These are phyloP conservation scores for Metarhizium humberi DNA, from an alignment of 2,329 filamentous ascomycete genomes.

Conservation along the genomic window DNA sequence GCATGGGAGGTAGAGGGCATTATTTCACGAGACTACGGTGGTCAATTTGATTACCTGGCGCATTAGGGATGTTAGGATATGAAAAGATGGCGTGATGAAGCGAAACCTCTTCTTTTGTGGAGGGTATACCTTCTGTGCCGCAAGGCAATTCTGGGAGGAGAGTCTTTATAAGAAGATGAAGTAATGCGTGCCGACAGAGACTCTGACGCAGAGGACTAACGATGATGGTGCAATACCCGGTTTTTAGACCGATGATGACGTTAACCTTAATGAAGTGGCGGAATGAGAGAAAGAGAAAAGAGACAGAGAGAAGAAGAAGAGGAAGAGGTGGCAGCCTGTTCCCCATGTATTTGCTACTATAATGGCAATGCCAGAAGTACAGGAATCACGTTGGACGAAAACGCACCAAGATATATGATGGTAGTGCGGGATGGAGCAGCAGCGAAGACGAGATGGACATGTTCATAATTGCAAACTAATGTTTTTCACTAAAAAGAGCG, in stretches of 20 bases:
- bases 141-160: neutral
- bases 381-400: neutral
- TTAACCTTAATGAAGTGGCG: neutral
- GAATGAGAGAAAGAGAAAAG: neutral
- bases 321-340: neutral
- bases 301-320: neutral
- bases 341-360: neutral
- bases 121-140: neutral
- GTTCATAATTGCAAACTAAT: neutral
- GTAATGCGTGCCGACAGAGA: neutral
- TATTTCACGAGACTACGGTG: neutral
- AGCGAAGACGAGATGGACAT: neutral
- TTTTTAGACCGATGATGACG: neutral
- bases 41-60: constrained; percentile 1
- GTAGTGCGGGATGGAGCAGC: neutral
- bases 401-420: neutral
- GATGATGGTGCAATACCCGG: neutral
- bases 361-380: neutral
- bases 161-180: constrained; percentile 1
- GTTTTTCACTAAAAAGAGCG: neutral
- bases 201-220: neutral
- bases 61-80: constrained; percentile 2
- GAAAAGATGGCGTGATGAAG: neutral
- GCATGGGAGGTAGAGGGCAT: neutral
- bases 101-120: neutral